Evolutionary conservation across 2,329 filamentous ascomycete genomes (phyloP).

Genomic region (Aspergillus awamori): DNA sequence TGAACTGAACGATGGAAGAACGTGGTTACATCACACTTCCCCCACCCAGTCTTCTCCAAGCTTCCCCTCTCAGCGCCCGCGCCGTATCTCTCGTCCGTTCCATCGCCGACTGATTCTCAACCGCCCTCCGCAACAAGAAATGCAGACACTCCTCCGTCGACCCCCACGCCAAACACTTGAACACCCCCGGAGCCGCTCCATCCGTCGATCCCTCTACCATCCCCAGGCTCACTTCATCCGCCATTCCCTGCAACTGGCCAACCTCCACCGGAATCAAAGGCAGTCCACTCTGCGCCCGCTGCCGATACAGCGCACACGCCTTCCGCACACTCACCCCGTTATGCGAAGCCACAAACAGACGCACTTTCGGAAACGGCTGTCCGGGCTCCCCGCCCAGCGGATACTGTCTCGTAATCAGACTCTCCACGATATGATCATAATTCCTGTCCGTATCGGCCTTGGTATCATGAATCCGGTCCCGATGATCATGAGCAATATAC

Average conservation of each 20-base stretch:
- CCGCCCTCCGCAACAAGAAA: slow-evolving; percentile 60
- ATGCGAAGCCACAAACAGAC: slow-evolving; percentile 58
- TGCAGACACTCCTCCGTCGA: slow-evolving; percentile 57
- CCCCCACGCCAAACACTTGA: slow-evolving; percentile 60
- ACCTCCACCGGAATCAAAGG: slow-evolving; percentile 53
- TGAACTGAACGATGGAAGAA: not conserved
- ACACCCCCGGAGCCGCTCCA: slow-evolving; percentile 43
- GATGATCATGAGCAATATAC: slow-evolving; percentile 47
- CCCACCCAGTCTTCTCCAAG: slow-evolving; percentile 43
- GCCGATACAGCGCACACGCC: slow-evolving; percentile 41
- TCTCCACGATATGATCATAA: slow-evolving; percentile 55
- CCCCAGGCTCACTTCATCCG: slow-evolving; percentile 73
- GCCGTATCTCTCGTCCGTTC: slow-evolving; percentile 64
- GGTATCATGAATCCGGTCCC: slow-evolving; percentile 41
- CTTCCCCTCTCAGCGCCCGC: slow-evolving; percentile 64
- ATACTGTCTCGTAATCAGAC: slow-evolving; percentile 48
- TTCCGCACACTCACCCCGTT: slow-evolving; percentile 53
- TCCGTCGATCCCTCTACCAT: slow-evolving; percentile 41
- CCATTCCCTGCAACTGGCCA: slow-evolving; percentile 87
- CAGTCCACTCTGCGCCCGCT: slow-evolving; percentile 46
- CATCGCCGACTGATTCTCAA: slow-evolving; percentile 73
- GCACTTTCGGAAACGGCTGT: slow-evolving; percentile 32
- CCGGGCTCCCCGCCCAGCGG: slow-evolving; percentile 21
- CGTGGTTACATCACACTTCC: not conserved
- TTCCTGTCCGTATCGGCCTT: slow-evolving; percentile 44